Conservation (phyloP, 192 early-diverging fungal genomes). For the Linnemannia schmuckeri region DNA sequence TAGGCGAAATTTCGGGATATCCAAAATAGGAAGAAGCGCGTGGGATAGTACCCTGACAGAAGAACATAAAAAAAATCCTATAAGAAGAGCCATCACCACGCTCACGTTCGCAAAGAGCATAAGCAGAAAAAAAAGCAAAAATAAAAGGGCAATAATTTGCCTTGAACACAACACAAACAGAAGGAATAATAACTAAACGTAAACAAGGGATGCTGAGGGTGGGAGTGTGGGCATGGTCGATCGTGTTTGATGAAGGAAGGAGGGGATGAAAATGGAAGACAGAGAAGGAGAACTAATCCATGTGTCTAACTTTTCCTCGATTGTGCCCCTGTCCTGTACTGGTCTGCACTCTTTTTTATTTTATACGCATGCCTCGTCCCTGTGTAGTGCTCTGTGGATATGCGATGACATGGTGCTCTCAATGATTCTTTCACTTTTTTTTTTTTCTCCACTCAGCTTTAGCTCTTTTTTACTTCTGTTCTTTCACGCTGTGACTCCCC, state of each 20-base stretch:
- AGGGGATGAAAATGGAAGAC: too few relatives aligned
- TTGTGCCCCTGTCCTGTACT: neutral
- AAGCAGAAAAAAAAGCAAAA: neutral
- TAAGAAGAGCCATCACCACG: neutral
- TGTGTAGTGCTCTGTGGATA: neutral
- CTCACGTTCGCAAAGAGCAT: neutral
- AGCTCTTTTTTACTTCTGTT: neutral
- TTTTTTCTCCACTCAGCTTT: neutral
- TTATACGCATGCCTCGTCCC: neutral
- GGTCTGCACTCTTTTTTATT: neutral
- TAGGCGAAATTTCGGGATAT: conserved; percentile 66
- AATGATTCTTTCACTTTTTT: neutral
- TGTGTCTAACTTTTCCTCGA: neutral
- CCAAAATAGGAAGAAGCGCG: conserved; percentile 23
- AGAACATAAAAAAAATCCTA: neutral
- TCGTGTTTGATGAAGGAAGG: neutral
- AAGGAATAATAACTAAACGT: neutral
- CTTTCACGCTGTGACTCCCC: neutral
- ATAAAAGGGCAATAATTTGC: too few relatives aligned
- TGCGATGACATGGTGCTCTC: conserved; percentile 1
- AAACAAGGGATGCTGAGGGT: neutral
- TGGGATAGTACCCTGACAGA: conserved; percentile 24
- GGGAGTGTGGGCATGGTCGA: neutral
- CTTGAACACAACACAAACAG: too few relatives aligned
- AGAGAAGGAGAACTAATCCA: neutral